phyloP scores from a whole-genome alignment of 1,139 yeast genomes.

The Zygoascus meyerae region DNA sequence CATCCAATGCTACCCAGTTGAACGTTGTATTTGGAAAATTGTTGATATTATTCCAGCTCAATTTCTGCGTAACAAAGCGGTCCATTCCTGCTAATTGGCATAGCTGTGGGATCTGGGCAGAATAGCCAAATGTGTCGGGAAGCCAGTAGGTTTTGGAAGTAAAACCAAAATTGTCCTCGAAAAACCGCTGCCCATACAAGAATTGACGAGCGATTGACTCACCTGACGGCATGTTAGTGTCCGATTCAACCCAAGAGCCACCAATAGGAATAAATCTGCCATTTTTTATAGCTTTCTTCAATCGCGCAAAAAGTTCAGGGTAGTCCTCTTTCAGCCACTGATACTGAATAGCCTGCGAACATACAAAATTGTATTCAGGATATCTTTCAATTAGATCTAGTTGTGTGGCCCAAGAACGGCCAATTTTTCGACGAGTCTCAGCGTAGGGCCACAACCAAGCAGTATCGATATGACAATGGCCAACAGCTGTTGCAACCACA shows the following conservation, averaged over 20 bases:
- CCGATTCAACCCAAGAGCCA: slow-evolving; percentile 97
- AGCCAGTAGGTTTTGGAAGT: slow-evolving; percentile 83
- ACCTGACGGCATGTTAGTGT: slow-evolving; percentile 88
- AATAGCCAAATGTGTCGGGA: slow-evolving; percentile 94
- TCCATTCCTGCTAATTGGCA: slow-evolving; percentile 79
- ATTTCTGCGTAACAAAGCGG: slow-evolving; percentile 80
- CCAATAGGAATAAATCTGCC: slow-evolving; percentile 86
- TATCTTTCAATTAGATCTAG: slow-evolving; percentile 74
- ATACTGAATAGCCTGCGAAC: slow-evolving; percentile 93
- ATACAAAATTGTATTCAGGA: slow-evolving; percentile 89
- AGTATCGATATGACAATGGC: slow-evolving; percentile 94
- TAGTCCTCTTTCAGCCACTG: slow-evolving; percentile 84
- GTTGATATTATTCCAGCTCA: slow-evolving; percentile 93
- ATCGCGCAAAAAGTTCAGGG: slow-evolving; percentile 63
- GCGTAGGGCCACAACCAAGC: slow-evolving; percentile 99
- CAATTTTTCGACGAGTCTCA: slow-evolving; percentile 83
- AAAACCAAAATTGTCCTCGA: slow-evolving; percentile 67
- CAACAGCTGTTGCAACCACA: slow-evolving; percentile 62
- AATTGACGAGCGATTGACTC: slow-evolving; percentile 87
- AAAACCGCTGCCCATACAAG: slow-evolving; percentile 83
- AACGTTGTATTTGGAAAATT: slow-evolving; percentile 86
- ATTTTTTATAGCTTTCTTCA: slow-evolving; percentile 58
- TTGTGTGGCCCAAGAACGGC: slow-evolving; percentile 92
- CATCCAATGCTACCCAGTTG: slow-evolving; percentile 92
- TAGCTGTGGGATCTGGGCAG: slow-evolving; percentile 88